Evolutionary conservation across 768 basidiomycete genomes (phyloP), one percentile per base, ranked within the genome.

Genomic region (Arthromyces matolae): DNA sequence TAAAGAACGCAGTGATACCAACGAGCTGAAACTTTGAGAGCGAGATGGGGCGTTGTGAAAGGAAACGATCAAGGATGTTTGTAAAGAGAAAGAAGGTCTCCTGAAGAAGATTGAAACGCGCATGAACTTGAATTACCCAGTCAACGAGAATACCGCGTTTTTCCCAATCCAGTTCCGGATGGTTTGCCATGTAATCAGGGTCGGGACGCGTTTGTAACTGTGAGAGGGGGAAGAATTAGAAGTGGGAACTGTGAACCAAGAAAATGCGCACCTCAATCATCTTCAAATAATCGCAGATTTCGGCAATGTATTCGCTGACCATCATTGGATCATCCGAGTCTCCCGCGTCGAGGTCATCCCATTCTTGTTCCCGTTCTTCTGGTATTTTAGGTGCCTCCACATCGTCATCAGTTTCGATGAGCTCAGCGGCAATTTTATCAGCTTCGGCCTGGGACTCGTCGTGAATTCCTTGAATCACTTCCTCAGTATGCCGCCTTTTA

Each of bases 51-150:
- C 92, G 86, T 28, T 72, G 64, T 13, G 78, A 79, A 14, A 87
- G 73, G 70, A 87, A 85, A 42, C 85, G 81, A 59, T 86, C 84
- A 45, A 94, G 80, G 60, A 96, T 81, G 72, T 96, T 94, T 55
- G 84, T 74, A 59, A 83, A 83, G 49, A 95, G 80, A 72, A 94
- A 95, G 47, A 96, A 80, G 1, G 94, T 94, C 67, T 97, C 93
- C 13, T 89, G 89, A 8, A 89, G 74, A 24, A 96, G 76, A 46
- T 81, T 81, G 75, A 93, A 94, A 54, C 85, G 85, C 41, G 78
- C 77, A 63, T 96, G 94, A 13, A 94, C 85, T 66, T 93, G 89
- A 54, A 96, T 81, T 50, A 97, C 75, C 93, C 93, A 96, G 73
- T 95, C 93, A 53, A 89, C 81, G 14, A 97, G 80, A 41, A 93